Conservation (phyloP, 805 yeast species). For the Lachancea quebecensis region DNA sequence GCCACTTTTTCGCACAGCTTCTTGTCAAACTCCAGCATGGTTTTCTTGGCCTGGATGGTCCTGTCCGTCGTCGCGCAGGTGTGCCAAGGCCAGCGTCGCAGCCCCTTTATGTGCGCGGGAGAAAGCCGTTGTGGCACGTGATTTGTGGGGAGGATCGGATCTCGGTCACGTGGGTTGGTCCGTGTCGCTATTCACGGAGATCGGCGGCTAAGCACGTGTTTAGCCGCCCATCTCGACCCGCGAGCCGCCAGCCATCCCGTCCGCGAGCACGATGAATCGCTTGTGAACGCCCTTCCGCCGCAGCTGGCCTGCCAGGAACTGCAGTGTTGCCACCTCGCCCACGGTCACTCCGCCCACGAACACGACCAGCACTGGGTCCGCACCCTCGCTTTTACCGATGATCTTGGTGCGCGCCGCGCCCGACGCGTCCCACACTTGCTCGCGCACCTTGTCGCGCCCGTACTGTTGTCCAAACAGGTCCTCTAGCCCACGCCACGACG, state of each 20-base stretch:
- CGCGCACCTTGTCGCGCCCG: slow-evolving; percentile 15
- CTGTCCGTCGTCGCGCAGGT: no score
- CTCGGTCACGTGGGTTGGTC: neutral
- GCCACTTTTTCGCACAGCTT: neutral
- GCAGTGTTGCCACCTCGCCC: slow-evolving; percentile 71
- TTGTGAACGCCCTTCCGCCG: slow-evolving; percentile 32
- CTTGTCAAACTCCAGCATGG: neutral
- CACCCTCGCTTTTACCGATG: slow-evolving; percentile 11
- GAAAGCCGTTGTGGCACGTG: neutral
- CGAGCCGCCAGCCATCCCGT: slow-evolving; percentile 41
- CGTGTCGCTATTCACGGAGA: neutral
- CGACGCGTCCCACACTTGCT: slow-evolving; percentile 18
- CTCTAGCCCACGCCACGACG: slow-evolving; percentile 18
- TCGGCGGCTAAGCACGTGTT: neutral
- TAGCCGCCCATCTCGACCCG: slow-evolving; percentile 9
- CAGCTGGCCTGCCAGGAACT: slow-evolving; percentile 46
- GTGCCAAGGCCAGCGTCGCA: neutral
- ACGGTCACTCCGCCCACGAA: slow-evolving; percentile 82
- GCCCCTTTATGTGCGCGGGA: neutral
- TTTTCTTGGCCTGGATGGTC: neutral
- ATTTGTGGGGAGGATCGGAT: no score
- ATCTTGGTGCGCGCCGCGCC: slow-evolving; percentile 4
- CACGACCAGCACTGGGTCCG: slow-evolving; percentile 39
- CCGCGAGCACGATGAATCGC: slow-evolving; percentile 41
- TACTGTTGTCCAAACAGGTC: slow-evolving; percentile 23